These are phyloP conservation scores for Groenewaldozyma salmanticensis DNA, from an alignment of 805 yeast species.

Conservation along the genomic window DNA sequence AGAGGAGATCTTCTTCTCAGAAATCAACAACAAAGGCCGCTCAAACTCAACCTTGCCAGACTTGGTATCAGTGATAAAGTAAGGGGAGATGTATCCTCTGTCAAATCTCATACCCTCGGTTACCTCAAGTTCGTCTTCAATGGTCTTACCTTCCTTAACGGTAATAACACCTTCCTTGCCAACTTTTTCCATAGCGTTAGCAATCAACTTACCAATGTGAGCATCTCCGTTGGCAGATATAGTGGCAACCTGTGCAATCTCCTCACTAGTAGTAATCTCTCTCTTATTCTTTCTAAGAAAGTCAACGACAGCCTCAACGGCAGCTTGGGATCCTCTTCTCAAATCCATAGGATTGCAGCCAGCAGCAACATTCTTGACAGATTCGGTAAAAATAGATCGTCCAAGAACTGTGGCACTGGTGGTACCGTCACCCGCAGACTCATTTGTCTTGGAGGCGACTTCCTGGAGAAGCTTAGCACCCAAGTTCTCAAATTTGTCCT, in stretches of 20 bases:
- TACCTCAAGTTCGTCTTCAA: conserved; percentile 92
- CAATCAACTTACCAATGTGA: conserved; percentile 84
- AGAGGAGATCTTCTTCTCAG: conserved; percentile 87
- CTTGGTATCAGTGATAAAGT: conserved; percentile 91
- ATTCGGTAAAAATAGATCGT: conserved; percentile 88
- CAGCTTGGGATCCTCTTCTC: conserved; percentile 95
- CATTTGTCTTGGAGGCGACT: conserved; percentile 95
- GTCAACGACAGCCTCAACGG: conserved; percentile 85
- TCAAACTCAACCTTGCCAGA: conserved; percentile 89
- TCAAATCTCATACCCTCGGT: conserved; percentile 98
- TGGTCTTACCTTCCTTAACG: conserved; percentile 93
- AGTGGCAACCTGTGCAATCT: conserved; percentile 96
- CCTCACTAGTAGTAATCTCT: conserved; percentile 87
- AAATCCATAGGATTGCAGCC: conserved; percentile 99
- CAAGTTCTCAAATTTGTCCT: conserved; percentile 90
- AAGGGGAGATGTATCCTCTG: conserved; percentile 94
- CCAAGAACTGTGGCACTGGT: conserved; percentile 96
- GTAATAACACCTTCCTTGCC: conserved; percentile 99
- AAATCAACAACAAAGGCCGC: conserved; percentile 77
- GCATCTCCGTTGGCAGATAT: conserved; percentile 94
- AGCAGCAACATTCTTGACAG: conserved; percentile 94
- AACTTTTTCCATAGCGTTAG: conserved; percentile 96
- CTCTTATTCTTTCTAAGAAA: conserved; percentile 78
- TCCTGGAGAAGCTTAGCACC: conserved; percentile 95
- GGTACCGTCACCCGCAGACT: conserved; percentile 97